Conservation (phyloP, 2,329 filamentous ascomycete genomes). For the Cladophialophora immunda region DNA sequence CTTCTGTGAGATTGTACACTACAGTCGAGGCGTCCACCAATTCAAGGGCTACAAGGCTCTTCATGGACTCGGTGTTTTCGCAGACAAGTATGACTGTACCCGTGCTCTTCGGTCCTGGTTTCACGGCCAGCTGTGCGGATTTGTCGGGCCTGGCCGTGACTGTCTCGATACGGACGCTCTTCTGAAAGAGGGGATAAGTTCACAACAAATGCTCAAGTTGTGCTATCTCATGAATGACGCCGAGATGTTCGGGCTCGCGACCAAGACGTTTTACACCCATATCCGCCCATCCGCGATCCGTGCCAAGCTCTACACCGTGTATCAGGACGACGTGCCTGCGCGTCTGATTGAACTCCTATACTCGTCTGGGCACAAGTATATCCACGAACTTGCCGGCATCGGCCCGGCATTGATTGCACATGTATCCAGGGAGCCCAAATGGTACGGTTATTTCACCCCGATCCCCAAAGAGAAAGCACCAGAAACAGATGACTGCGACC, state of each 20-base stretch:
- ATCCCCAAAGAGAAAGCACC: not conserved
- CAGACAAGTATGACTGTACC: not conserved
- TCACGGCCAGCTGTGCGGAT: not conserved
- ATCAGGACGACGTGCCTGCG: not conserved
- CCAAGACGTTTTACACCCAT: not conserved
- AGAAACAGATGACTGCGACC: not conserved
- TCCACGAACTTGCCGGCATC: not conserved
- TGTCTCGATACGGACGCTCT: not conserved
- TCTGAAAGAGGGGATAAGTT: not conserved
- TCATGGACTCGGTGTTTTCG: not conserved
- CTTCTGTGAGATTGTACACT: constrained; percentile 1
- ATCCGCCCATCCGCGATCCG: not conserved
- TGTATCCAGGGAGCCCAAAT: not conserved
- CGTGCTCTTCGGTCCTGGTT: not conserved
- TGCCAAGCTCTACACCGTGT: not conserved
- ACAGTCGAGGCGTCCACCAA: not conserved
- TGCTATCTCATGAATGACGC: not conserved
- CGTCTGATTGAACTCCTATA: not conserved
- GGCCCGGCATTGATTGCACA: not conserved
- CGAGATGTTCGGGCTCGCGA: not conserved
- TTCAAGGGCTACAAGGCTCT: not conserved
- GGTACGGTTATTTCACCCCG: not conserved
- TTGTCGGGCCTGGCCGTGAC: not conserved
- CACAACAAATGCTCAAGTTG: not conserved
- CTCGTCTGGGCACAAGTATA: not conserved